Base-by-base conservation (phyloP, 176 grass and related monocot species). In the Oryza brachyantha region DNA sequence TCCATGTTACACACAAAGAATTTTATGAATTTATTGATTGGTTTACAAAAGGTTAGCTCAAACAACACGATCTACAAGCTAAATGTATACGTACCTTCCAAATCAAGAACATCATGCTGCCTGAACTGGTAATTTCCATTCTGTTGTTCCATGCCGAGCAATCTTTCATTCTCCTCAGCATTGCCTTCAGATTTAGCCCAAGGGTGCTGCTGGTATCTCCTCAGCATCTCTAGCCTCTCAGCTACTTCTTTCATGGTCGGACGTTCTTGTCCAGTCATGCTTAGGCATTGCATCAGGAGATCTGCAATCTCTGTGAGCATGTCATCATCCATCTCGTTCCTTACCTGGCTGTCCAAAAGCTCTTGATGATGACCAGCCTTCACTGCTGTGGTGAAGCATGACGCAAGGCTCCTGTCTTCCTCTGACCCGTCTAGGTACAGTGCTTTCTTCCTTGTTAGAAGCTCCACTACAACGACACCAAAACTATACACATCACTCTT, bases 181-280 rank as follows among this genome's bases (percentile, higher is more conserved):
- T 54, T 29, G 2, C n/a, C 66, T 41, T 85, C 38, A 21, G 17
- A 77, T 84, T 80, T 58, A 64, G 12, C 31, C 65, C 45, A 80
- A 1, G 79, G 75, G 12, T 92, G 17, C 0, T 67, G 45, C 60
- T 86, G 80, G 68, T 83, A 78, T 73, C 74, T 83, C 42, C 79
- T 76, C 2, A 68, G n/a, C 7, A 37, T 64, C 29, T 79, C 77
- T 11, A 84, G 65, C 24, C 59, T 81, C 21, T 90, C 84, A 0
- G 75, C 39, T 4, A 90, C 80, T 40, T 90, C 88, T 60, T 66
- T 82, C 84, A 90, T 90, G 10, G 62, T 45, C 1, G 88, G 84
- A 5, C 84, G 54, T 64, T 86, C 74, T 5, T 84, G 69, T 3
- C 88, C 71, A 7, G 55, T 90, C 68, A 90, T 54, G 35, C 66